Evolutionary conservation across 2,329 filamentous ascomycete genomes (phyloP).

Genomic region (Exserohilum turcica): DNA sequence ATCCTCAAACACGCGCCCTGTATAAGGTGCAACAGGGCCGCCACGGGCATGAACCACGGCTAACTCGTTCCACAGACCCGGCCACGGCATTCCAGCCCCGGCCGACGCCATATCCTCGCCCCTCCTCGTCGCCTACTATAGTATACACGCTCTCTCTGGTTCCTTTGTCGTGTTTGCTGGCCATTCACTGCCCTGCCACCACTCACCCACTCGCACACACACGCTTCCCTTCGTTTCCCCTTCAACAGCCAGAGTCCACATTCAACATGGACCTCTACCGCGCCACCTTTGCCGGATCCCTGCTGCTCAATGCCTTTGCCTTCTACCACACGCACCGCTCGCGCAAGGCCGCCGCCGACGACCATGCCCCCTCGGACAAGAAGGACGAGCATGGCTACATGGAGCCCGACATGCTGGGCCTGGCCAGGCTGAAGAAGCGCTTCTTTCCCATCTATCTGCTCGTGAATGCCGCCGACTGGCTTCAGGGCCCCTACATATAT

Average conservation of each 20-base stretch:
- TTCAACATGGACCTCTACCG: constrained; percentile 41
- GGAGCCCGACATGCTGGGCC: constrained; percentile 34
- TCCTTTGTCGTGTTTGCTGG: constrained; percentile 9
- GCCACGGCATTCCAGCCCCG: not conserved
- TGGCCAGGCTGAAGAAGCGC: constrained; percentile 47
- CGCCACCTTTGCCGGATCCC: constrained; percentile 34
- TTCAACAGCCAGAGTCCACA: constrained; percentile 5
- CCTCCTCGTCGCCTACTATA: not conserved
- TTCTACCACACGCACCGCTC: constrained; percentile 36
- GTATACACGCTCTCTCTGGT: too few relatives aligned
- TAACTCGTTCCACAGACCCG: not conserved
- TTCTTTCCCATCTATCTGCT: constrained; percentile 55
- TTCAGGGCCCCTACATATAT: constrained; percentile 58
- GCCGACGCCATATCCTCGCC: not conserved
- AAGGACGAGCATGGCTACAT: constrained; percentile 30
- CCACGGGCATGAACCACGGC: not conserved
- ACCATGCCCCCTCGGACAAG: constrained; percentile 22
- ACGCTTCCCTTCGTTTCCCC: not conserved
- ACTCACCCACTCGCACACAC: not conserved
- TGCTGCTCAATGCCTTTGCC: constrained; percentile 35
- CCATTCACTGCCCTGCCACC: constrained; percentile 7
- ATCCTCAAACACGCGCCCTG: not conserved
- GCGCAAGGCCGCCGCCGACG: constrained; percentile 13
- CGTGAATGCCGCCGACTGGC: constrained; percentile 54
- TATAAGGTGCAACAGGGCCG: not conserved